Conservation (phyloP, 306 rosid species). For the Pyrus bretschneideri region DNA sequence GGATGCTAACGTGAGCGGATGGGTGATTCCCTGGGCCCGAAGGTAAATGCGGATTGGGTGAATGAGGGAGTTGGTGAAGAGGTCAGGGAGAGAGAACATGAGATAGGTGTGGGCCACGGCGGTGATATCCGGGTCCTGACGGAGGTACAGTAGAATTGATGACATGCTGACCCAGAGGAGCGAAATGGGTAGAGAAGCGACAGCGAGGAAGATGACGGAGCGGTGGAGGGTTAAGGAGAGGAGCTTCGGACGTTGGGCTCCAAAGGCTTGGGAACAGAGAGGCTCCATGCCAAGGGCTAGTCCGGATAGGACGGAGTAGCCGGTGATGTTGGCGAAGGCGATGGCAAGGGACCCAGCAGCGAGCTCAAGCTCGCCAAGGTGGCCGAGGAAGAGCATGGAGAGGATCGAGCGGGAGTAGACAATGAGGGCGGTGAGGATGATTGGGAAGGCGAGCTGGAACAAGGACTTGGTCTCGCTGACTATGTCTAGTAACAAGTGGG, state of each 20-base stretch:
- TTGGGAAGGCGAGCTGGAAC: constrained; percentile 51
- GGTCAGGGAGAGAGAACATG: constrained; percentile 62
- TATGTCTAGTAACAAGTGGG: constrained; percentile 3
- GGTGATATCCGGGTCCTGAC: constrained; percentile 45
- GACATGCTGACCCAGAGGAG: constrained; percentile 68
- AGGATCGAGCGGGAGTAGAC: constrained; percentile 76
- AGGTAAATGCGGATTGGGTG: constrained; percentile 90
- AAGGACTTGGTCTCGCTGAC: constrained; percentile 46
- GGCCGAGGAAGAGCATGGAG: constrained; percentile 83
- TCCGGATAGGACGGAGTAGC: constrained; percentile 78
- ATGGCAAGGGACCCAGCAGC: constrained; percentile 79
- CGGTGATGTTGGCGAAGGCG: constrained; percentile 92
- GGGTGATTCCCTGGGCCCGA: constrained; percentile 75
- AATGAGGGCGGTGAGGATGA: constrained; percentile 56
- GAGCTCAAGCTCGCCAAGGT: constrained; percentile 54
- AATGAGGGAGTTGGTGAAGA: constrained; percentile 64
- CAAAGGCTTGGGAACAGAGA: constrained; percentile 86
- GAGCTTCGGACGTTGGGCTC: constrained; percentile 69
- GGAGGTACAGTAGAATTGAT: constrained; percentile 30
- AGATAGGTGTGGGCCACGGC: constrained; percentile 54
- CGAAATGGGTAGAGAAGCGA: constrained; percentile 68
- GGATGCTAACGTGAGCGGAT: constrained; percentile 62
- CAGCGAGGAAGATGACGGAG: constrained; percentile 47
- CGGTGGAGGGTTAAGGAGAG: constrained; percentile 83
- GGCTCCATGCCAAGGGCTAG: constrained; percentile 89